Evolutionary conservation across 164 flowering plant species (phyloP), one percentile per base, ranked within the genome.

Genomic region (Malania oleifera): DNA sequence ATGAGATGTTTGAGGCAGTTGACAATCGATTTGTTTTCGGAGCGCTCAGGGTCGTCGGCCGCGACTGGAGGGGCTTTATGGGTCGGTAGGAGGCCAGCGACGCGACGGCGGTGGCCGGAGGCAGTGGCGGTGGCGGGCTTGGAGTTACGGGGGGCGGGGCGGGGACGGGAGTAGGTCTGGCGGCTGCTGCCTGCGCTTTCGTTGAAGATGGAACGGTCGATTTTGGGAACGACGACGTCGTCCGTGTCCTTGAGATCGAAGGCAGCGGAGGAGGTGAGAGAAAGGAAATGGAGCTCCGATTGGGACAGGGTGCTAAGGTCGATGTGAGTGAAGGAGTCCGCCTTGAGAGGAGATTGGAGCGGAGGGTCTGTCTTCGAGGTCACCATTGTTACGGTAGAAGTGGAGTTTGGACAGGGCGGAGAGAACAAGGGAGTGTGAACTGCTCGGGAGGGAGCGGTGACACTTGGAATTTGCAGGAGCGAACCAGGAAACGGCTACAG

Each of bases 171-270:
- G 64, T 68, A 81, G 57, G 80, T 77, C 58, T 81, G 86, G 47
- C 76, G 73, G 24, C 68, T 81, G 49, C 75, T 74, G 23, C 78
- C 81, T 43, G 80, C 67, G 55, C 76, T 70, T 61, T 81, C 78
- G 46, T 78, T 81, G 76, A 81, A 81, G 60, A 62, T 1, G 15
- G 78, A 56, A 31, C 65, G 79, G 64, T 78, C 73, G 60, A 77
- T 62, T 19, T 38, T 39, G 51, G 81, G 76, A 22, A 39, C 8
- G 35, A 70, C 62, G 61, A 72, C 27, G 53, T 68, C 66, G 55
- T 63, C 63, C 31, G 64, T 24, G 65, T 24, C 39, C 54, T 17
- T 52, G 59, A 56, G 67, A 58, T 70, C 65, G 60, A 59, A 62
- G 61, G 70, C 34, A 57, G 75, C 28, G 60, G 62, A 7, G 49